Conservation (phyloP, 2,329 filamentous ascomycete genomes). For the Westerdykella aurantiaca region DNA sequence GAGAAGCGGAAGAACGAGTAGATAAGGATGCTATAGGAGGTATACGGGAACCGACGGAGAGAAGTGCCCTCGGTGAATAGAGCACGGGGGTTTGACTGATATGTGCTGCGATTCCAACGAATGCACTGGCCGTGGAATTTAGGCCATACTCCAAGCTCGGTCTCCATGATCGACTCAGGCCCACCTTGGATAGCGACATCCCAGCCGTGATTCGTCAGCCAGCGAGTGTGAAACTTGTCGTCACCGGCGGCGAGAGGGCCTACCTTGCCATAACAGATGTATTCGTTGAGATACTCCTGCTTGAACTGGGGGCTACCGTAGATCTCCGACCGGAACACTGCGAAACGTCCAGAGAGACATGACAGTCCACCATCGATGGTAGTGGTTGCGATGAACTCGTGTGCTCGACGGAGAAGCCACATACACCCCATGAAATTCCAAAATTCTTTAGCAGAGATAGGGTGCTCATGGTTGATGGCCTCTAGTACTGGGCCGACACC, state of each 20-base stretch:
- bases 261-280: slow-evolving; percentile 34
- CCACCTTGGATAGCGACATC: slow-evolving; percentile 52
- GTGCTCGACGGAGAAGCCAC: slow-evolving; percentile 19
- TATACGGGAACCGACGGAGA: slow-evolving; percentile 47
- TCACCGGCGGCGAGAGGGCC: slow-evolving; percentile 52
- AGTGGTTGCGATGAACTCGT: slow-evolving; percentile 18
- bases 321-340: slow-evolving; percentile 14
- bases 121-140: slow-evolving; percentile 51
- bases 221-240: slow-evolving; percentile 58
- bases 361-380: slow-evolving; percentile 22
- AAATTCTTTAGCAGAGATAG: slow-evolving; percentile 4
- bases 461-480: slow-evolving; percentile 1
- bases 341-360: slow-evolving; percentile 15
- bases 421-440: slow-evolving; percentile 19
- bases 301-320: slow-evolving; percentile 10
- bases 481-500: slow-evolving; percentile 6
- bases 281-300: slow-evolving; percentile 10
- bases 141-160: slow-evolving; percentile 46
- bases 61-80: slow-evolving; percentile 32
- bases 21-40: slow-evolving; percentile 52
- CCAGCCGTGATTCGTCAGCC: slow-evolving; percentile 47
- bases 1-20: slow-evolving; percentile 53
- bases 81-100: slow-evolving; percentile 34
- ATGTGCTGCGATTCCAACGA: slow-evolving; percentile 56
- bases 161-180: slow-evolving; percentile 46